phyloP scores from a whole-genome alignment of 257 asterid species.

The Linaria vulgaris region DNA sequence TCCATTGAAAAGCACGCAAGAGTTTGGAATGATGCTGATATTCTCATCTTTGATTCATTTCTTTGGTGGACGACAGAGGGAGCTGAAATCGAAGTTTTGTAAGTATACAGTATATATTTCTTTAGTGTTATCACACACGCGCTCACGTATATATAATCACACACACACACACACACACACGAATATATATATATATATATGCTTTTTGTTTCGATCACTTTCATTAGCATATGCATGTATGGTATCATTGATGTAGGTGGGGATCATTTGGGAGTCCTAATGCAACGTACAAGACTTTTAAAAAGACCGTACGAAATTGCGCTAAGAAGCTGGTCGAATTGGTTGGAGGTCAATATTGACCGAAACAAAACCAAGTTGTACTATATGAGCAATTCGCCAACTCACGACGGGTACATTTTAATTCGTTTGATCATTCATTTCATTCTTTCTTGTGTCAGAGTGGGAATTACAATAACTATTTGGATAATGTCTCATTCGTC shows the following conservation, averaged over 20 bases:
- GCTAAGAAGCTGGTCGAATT: background rate
- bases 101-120: constrained; percentile 27
- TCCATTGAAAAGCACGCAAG: constrained; percentile 70
- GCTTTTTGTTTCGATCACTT: background rate
- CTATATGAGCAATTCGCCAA: background rate
- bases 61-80: constrained; percentile 62
- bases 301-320: background rate
- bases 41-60: constrained; percentile 67
- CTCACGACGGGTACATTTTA: too few relatives aligned
- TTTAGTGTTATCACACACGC: too few relatives aligned
- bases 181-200: too few relatives aligned
- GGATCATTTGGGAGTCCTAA: constrained; percentile 44
- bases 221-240: background rate
- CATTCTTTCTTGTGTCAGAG: too few relatives aligned
- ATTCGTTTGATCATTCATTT: background rate
- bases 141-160: too few relatives aligned
- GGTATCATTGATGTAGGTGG: constrained; percentile 37
- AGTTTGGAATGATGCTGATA: constrained; percentile 77
- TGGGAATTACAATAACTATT: too few relatives aligned
- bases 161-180: too few relatives aligned
- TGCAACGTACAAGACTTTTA: background rate
- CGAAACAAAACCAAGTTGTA: background rate
- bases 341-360: background rate
- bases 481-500: too few relatives aligned
- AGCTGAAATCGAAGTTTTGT: constrained; percentile 56